phyloP scores from a whole-genome alignment of 2,329 filamentous ascomycete genomes.

The Alternaria triticimaculans region DNA sequence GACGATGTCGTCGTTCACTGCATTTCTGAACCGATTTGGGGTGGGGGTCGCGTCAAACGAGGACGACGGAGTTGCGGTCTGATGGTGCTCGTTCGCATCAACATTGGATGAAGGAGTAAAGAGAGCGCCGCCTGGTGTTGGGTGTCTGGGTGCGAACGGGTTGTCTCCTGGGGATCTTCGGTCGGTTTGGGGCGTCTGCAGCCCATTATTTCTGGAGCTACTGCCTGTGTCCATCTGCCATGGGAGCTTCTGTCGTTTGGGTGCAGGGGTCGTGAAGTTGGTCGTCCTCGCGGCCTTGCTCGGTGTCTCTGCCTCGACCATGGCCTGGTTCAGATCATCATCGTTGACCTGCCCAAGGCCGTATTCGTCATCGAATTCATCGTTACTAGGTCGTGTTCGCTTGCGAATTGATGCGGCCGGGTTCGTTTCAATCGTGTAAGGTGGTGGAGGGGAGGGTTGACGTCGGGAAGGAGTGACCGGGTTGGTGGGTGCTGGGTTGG shows the following conservation, averaged over 20 bases:
- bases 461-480: conserved; percentile 25
- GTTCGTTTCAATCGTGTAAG: conserved; percentile 20
- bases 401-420: conserved; percentile 32
- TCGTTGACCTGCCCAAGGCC: conserved; percentile 39
- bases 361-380: conserved; percentile 45
- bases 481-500: not conserved
- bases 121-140: conserved; percentile 8
- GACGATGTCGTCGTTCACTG: conserved; percentile 24
- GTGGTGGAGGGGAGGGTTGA: conserved; percentile 24
- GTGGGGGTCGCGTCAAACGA: conserved; percentile 43
- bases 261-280: conserved; percentile 46
- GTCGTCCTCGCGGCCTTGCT: conserved; percentile 50
- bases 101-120: conserved; percentile 29
- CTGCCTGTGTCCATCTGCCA: conserved; percentile 43
- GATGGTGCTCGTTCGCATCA: conserved; percentile 8
- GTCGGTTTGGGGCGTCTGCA: conserved; percentile 40
- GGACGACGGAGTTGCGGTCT: conserved; percentile 25
- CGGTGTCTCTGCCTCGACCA: conserved; percentile 47
- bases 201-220: conserved; percentile 13
- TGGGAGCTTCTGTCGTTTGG: conserved; percentile 44
- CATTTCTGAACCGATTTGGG: conserved; percentile 38
- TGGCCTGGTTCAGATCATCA: conserved; percentile 38
- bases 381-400: conserved; percentile 31
- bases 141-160: conserved; percentile 19
- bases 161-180: conserved; percentile 9